These are phyloP conservation scores for Metarhizium album DNA, from an alignment of 2,329 filamentous ascomycete species.

Conservation along the genomic window DNA sequence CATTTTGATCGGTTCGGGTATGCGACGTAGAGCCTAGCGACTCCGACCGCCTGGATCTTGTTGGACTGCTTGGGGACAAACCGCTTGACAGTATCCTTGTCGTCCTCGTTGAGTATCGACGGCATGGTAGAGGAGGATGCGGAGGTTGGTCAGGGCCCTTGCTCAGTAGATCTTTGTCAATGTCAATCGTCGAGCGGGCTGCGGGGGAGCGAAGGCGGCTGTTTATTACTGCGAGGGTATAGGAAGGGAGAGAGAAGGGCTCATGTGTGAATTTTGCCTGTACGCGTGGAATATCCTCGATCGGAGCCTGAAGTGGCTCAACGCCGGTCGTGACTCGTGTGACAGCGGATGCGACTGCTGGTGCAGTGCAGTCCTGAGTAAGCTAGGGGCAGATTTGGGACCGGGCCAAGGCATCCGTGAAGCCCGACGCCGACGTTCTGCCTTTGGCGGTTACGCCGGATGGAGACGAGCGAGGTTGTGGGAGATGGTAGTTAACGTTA, in stretches of 20 bases:
- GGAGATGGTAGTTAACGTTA: too few relatives aligned
- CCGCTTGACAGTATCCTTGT: slow-evolving; percentile 94
- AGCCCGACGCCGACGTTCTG: background rate
- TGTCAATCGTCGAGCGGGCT: background rate
- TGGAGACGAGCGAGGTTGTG: background rate
- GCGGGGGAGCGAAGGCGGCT: background rate
- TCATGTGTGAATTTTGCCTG: background rate
- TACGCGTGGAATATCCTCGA: background rate
- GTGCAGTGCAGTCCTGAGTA: too few relatives aligned
- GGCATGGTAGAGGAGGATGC: slow-evolving; percentile 41
- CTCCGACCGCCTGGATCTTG: slow-evolving; percentile 94
- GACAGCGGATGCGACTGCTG: background rate
- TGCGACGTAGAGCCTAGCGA: slow-evolving; percentile 86
- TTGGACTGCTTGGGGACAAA: slow-evolving; percentile 87
- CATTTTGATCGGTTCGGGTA: slow-evolving; percentile 79
- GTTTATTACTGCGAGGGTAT: background rate
- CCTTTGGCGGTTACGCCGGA: background rate
- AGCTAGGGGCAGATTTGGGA: background rate
- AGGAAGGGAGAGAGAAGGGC: background rate
- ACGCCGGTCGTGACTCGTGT: background rate
- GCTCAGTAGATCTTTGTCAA: background rate
- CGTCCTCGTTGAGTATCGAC: slow-evolving; percentile 73
- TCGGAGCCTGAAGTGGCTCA: too few relatives aligned
- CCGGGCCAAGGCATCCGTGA: background rate
- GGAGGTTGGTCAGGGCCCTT: background rate